These are phyloP conservation scores for Heritiera fomes DNA, from an alignment of 345 rosid species.

Conservation along the genomic window DNA sequence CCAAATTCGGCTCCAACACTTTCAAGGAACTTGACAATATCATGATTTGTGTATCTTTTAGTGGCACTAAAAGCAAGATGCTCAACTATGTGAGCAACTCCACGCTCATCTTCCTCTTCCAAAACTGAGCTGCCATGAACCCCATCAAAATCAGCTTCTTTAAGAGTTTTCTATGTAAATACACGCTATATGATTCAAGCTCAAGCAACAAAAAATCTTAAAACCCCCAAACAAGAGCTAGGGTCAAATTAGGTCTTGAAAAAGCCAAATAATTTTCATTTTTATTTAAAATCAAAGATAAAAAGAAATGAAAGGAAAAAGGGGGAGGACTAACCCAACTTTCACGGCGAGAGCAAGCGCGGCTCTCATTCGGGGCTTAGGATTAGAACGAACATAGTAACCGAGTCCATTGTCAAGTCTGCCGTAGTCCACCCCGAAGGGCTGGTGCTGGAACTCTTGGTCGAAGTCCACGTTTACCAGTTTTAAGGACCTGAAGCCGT, in stretches of 20 bases:
- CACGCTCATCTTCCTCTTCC: conserved; percentile 95
- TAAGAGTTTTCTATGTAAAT: too few species aligned
- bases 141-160: conserved; percentile 37
- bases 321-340: conserved; percentile 16
- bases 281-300: neutral
- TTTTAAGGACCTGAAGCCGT: conserved; percentile 20
- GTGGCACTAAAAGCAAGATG: conserved; percentile 98
- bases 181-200: neutral
- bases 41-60: conserved; percentile 77
- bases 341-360: conserved; percentile 25
- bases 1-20: conserved; percentile 97
- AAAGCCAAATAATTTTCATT: neutral
- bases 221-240: neutral
- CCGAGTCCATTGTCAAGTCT: conserved; percentile 16
- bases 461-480: conserved; percentile 13
- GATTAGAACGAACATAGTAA: conserved; percentile 22
- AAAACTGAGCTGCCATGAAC: conserved; percentile 89
- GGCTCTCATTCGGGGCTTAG: conserved; percentile 27
- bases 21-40: conserved; percentile 84
- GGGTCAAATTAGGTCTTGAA: neutral
- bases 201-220: neutral
- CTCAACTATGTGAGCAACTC: conserved; percentile 94
- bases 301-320: neutral
- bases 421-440: conserved; percentile 24
- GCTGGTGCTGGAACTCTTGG: conserved; percentile 11